A percentile compares a stretch with the other conserved stretches of the same genome.
Conservation (phyloP, 345 rosid genomes). For the Gossypium raimondii region DNA sequence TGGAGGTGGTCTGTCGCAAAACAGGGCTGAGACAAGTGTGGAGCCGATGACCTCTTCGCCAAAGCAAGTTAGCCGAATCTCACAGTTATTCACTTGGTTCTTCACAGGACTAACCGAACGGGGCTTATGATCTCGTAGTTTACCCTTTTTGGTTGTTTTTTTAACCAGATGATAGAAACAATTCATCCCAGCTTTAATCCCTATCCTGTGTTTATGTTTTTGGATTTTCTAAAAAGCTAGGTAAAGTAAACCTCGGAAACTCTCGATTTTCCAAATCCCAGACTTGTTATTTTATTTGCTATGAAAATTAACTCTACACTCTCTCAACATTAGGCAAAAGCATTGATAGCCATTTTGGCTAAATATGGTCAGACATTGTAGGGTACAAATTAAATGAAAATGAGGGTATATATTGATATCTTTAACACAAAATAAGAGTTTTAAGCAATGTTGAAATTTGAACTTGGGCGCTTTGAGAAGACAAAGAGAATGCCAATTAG, state of each 20-base stretch:
- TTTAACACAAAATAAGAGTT: too few species aligned
- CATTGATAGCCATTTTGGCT: not conserved
- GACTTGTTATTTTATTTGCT: too few species aligned
- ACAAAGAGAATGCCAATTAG: too few species aligned
- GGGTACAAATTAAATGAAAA: too few species aligned
- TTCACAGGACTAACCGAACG: not conserved
- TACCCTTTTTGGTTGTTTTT: not conserved
- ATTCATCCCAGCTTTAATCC: not conserved
- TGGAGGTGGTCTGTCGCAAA: not conserved
- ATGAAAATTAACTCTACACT: too few species aligned
- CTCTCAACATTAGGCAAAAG: not conserved
- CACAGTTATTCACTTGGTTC: slow-evolving; percentile 9
- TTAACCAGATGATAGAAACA: not conserved
- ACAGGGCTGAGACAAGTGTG: not conserved
- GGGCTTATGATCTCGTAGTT: slow-evolving; percentile 10
- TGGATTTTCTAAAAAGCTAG: not conserved
- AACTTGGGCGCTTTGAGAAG: too few species aligned
- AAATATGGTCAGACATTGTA: too few species aligned
- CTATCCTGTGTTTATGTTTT: too few species aligned
- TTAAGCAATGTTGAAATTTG: too few species aligned
- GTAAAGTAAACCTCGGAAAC: not conserved
- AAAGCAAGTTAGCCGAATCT: not conserved
- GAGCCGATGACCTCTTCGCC: not conserved
- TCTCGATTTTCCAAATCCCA: too few species aligned
- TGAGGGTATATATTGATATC: not conserved